Conservation (phyloP, 352 stramenopile species). For the Thalassiosira mediterranea region DNA sequence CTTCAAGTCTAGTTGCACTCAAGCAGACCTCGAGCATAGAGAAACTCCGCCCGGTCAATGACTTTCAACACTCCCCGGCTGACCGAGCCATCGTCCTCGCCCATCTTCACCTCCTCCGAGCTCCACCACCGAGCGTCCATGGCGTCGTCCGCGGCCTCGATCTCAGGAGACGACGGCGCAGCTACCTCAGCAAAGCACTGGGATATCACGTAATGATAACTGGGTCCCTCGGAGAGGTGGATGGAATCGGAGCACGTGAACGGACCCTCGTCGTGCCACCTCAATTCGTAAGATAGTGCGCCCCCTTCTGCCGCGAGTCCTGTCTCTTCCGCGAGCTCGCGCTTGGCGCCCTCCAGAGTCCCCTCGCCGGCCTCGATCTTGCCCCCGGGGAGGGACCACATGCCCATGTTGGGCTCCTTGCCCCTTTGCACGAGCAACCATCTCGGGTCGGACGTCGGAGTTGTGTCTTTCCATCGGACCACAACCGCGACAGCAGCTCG, state of each 20-base stretch:
- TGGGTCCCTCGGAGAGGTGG: slow-evolving; percentile 15
- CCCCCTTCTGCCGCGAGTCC: slow-evolving; percentile 24
- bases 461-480: slow-evolving; percentile 41
- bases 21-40: slow-evolving; percentile 47
- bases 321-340: slow-evolving; percentile 81
- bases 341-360: slow-evolving; percentile 61
- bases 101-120: slow-evolving; percentile 44
- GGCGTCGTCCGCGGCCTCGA: slow-evolving; percentile 65
- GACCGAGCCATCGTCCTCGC: slow-evolving; percentile 31
- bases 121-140: slow-evolving; percentile 67
- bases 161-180: slow-evolving; percentile 16
- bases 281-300: slow-evolving; percentile 12
- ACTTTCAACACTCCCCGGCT: slow-evolving; percentile 51
- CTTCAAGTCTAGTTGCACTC: slow-evolving; percentile 37
- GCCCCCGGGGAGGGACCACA: slow-evolving; percentile 78
- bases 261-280: slow-evolving; percentile 47
- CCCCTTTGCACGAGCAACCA: slow-evolving; percentile 75
- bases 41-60: slow-evolving; percentile 48
- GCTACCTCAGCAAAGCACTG: slow-evolving; percentile 71
- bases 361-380: slow-evolving; percentile 78
- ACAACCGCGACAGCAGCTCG: slow-evolving; percentile 59
- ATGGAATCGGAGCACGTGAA: slow-evolving; percentile 72
- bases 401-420: slow-evolving; percentile 72
- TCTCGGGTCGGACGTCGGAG: slow-evolving; percentile 2
- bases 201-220: slow-evolving; percentile 82